Evolutionary conservation across 2,329 filamentous ascomycete species (phyloP).

Genomic region (Pseudocercospora macadamiae): DNA sequence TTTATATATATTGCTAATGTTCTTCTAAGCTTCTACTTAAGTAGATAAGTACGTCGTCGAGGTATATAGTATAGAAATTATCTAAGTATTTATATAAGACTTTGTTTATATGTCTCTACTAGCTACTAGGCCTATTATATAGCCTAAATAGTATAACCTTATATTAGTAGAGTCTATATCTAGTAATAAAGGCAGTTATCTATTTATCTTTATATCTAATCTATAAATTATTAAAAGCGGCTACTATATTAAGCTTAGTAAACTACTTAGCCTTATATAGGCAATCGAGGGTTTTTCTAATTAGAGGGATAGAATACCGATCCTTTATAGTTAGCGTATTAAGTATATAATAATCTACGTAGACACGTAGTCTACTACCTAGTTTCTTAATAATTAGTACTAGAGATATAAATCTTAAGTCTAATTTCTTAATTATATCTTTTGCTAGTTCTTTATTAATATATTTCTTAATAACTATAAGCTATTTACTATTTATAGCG

Average conservation of each 20-base stretch:
- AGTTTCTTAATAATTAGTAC: too few relatives aligned
- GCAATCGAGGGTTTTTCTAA: not conserved
- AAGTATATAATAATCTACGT: too few relatives aligned
- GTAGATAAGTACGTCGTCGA: not conserved
- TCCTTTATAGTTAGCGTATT: too few relatives aligned
- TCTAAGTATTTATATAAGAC: not conserved
- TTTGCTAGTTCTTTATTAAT: too few relatives aligned
- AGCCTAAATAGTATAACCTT: too few relatives aligned
- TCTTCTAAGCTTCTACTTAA: not conserved
- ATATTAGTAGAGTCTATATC: not conserved
- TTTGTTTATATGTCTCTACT: not conserved
- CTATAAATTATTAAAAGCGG: not conserved
- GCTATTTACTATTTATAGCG: too few relatives aligned
- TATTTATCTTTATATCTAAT: not conserved
- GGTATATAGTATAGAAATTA: not conserved
- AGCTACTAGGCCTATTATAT: not conserved
- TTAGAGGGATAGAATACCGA: not conserved
- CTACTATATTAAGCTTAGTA: not conserved
- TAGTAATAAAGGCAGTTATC: not conserved
- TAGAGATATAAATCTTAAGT: too few relatives aligned
- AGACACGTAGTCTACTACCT: too few relatives aligned
- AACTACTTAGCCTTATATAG: not conserved
- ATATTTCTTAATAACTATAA: too few relatives aligned
- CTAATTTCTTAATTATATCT: too few relatives aligned
- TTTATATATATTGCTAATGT: not conserved